Evolutionary conservation across 352 stramenopile genomes (phyloP), one percentile per base, ranked within the genome.

Genomic region (Globisporangium takayamanum): DNA sequence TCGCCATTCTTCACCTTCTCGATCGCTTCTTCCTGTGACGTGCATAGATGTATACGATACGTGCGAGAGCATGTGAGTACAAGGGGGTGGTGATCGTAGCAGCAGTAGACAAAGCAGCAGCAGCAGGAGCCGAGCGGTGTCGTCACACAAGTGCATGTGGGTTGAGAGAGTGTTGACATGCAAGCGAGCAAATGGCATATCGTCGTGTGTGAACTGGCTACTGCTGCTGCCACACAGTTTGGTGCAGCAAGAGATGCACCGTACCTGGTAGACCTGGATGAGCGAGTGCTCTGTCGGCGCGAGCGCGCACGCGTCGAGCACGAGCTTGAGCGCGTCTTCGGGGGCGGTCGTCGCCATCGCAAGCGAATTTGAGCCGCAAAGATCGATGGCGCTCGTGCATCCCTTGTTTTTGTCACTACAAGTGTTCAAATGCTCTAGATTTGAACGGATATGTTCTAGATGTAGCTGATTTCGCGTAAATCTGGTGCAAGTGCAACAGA

Each of bases 271-370:
- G 42, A 72, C 76, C 48, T 89, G 78, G 67, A 89, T 82, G 59
- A 77, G 70, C 57, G 68, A 57, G 3, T 64, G 37, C 25, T 87
- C 64, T 30, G 70, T 74, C 11, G 82, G 82, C 39, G 71, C 74
- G 30, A 80, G 57, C 50, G 85, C 69, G 57, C 70, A 64, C 41
- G 67, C 69, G 37, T 88, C 80, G 54, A 92, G 68, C 59, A 87
- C 73, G 54, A 76, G 69, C 59, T 67, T 63, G 39, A 92, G 71
- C 58, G 85, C 79, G 68, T 89, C 79, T 58, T 92, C 78, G 59
- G 54, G 33, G 44, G 55, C 50, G 36, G 53, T 49, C 36, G 49
- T 47, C 45, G 53, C 60, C 60, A 66, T 66, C n/a, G 50, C 14
- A n/a, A 46, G 41, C 41, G 33, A 39, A 39, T 39, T 39, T 39